These are phyloP conservation scores for Diaporthe amygdali DNA, from an alignment of 2,329 filamentous ascomycete species.

Conservation along the genomic window DNA sequence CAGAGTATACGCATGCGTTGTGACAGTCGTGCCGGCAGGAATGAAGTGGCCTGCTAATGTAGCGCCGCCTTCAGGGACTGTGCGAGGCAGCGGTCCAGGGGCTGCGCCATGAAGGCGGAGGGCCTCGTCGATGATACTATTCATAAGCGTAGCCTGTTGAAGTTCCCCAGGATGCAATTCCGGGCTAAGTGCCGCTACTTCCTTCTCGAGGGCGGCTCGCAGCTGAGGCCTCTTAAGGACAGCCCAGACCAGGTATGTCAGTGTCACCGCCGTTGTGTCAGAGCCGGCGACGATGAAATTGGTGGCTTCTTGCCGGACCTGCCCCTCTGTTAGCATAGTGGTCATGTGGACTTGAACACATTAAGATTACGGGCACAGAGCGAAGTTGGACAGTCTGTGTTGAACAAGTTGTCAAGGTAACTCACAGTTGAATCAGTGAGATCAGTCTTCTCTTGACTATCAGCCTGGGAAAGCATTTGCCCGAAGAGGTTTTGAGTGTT, in stretches of 20 bases:
- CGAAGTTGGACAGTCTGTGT: too few relatives aligned
- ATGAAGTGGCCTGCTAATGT: slow-evolving; percentile 34
- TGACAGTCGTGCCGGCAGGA: slow-evolving; percentile 36
- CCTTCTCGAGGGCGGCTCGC: slow-evolving; percentile 28
- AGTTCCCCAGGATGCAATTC: slow-evolving; percentile 32
- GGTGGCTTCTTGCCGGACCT: slow-evolving; percentile 35
- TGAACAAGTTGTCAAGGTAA: too few relatives aligned
- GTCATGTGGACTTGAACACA: too few relatives aligned
- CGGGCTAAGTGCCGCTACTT: slow-evolving; percentile 29
- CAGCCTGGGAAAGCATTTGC: slow-evolving; percentile 29
- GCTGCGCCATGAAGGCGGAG: slow-evolving; percentile 38
- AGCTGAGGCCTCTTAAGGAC: slow-evolving; percentile 23
- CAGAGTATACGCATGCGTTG: slow-evolving; percentile 42
- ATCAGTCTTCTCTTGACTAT: slow-evolving; percentile 25
- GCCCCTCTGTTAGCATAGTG: background rate
- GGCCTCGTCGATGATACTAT: slow-evolving; percentile 39
- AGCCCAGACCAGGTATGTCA: slow-evolving; percentile 43
- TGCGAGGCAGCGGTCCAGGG: slow-evolving; percentile 35
- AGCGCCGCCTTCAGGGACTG: slow-evolving; percentile 33
- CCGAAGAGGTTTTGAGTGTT: slow-evolving; percentile 29
- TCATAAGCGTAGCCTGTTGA: slow-evolving; percentile 35
- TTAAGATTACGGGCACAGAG: too few relatives aligned
- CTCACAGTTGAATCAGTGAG: slow-evolving; percentile 33
- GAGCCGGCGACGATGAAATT: slow-evolving; percentile 45
- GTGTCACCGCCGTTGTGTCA: slow-evolving; percentile 45